Percentiles rank a stretch among this genome's conserved stretches.
Evolutionary conservation across 1,139 yeast genomes (phyloP).

Genomic region (Pichia sp.): DNA sequence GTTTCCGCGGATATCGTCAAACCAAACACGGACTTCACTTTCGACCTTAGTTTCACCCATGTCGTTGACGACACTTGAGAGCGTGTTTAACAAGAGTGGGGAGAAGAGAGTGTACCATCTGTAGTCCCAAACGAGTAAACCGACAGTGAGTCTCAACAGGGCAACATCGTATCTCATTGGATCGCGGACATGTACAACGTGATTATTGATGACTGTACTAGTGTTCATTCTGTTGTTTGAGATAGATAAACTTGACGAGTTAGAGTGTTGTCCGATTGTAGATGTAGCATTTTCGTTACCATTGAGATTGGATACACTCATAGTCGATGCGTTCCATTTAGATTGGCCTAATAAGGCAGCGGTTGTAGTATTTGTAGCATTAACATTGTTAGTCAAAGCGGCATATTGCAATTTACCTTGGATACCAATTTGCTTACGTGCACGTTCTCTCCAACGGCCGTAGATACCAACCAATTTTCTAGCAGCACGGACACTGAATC

Average conservation of each 20-base stretch:
- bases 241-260: constrained; percentile 1
- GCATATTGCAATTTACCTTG: constrained; percentile 9
- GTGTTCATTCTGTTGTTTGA: constrained; percentile 1
- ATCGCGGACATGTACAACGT: constrained; percentile 10
- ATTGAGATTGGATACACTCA: constrained; percentile 2
- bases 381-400: background rate
- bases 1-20: constrained; percentile 43
- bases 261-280: background rate
- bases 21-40: constrained; percentile 73
- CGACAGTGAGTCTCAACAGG: constrained; percentile 48
- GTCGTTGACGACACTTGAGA: constrained; percentile 63
- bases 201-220: background rate
- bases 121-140: constrained; percentile 90
- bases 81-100: constrained; percentile 54
- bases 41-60: constrained; percentile 79
- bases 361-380: background rate
- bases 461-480: constrained; percentile 72
- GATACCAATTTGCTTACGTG: constrained; percentile 9
- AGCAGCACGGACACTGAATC: constrained; percentile 78
- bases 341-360: constrained; percentile 7
- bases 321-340: constrained; percentile 10
- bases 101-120: constrained; percentile 96
- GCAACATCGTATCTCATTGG: constrained; percentile 15
- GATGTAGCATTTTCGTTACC: background rate
- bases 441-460: constrained; percentile 34